phyloP scores from a whole-genome alignment of 2,329 filamentous ascomycete genomes.

The Pseudogymnoascus sp. region DNA sequence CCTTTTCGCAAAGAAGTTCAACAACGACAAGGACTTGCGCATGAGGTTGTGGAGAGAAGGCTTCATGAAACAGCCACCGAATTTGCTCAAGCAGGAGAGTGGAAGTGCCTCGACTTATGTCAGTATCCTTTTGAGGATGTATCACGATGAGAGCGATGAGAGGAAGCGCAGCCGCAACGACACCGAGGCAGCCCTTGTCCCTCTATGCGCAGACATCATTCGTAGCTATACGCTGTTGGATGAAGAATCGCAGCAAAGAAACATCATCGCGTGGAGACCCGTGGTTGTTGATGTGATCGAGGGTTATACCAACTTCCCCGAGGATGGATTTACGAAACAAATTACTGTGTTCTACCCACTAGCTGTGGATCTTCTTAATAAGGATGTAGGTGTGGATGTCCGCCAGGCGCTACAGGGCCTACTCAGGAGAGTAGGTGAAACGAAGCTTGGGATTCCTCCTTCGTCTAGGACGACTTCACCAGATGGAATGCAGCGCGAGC shows the following conservation, averaged over 20 bases:
- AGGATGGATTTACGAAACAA: conserved; percentile 70
- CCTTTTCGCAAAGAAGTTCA: conserved; percentile 94
- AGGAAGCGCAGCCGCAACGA: conserved; percentile 69
- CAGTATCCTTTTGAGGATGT: conserved; percentile 94
- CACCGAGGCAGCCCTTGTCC: conserved; percentile 85
- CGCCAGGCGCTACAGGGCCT: conserved; percentile 69
- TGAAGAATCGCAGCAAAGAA: conserved; percentile 92
- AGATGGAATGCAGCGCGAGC: background rate
- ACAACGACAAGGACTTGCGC: conserved; percentile 90
- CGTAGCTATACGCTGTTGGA: conserved; percentile 76
- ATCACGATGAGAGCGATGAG: conserved; percentile 78
- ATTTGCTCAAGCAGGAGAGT: conserved; percentile 92
- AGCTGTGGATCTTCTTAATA: conserved; percentile 70
- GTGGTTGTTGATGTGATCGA: conserved; percentile 96
- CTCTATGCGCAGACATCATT: conserved; percentile 91
- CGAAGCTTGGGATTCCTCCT: conserved; percentile 41
- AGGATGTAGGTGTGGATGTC: conserved; percentile 74
- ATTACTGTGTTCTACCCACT: conserved; percentile 80
- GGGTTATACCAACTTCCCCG: conserved; percentile 78
- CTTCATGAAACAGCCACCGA: conserved; percentile 99
- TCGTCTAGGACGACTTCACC: conserved; percentile 11
- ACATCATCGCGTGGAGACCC: conserved; percentile 93
- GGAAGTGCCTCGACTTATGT: conserved; percentile 92
- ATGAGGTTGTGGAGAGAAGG: conserved; percentile 94
- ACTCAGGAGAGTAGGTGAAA: conserved; percentile 75